phyloP scores from a whole-genome alignment of 305 asterid genomes.

The Withania somnifera region DNA sequence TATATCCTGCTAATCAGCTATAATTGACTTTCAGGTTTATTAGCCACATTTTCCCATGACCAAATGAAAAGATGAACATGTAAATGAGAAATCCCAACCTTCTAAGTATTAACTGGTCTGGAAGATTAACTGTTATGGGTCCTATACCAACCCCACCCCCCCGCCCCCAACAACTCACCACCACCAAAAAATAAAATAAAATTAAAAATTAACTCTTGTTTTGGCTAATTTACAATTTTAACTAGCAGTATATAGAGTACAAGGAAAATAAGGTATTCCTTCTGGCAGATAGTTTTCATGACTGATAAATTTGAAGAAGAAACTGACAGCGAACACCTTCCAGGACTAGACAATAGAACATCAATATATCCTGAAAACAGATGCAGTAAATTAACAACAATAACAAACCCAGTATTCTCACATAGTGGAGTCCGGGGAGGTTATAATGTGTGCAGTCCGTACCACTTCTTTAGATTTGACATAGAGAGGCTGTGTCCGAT shows the following conservation, averaged over 20 bases:
- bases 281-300: too few species aligned
- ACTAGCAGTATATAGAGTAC: background rate
- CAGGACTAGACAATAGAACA: background rate
- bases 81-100: background rate
- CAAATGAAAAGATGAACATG: background rate
- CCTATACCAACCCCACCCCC: background rate
- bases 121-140: background rate
- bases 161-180: too few species aligned
- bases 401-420: too few species aligned
- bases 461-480: too few species aligned
- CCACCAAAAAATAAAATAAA: too few species aligned
- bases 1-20: background rate
- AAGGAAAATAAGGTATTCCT: background rate
- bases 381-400: too few species aligned
- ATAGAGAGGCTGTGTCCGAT: too few species aligned
- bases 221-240: background rate
- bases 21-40: background rate
- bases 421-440: too few species aligned
- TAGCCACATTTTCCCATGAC: background rate
- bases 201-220: too few species aligned
- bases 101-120: background rate
- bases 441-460: too few species aligned
- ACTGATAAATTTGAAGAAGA: background rate
- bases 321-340: background rate
- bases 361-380: background rate